These are phyloP conservation scores for Diaporthe sp. DNA, from an alignment of 2,329 filamentous ascomycete species.

Conservation along the genomic window DNA sequence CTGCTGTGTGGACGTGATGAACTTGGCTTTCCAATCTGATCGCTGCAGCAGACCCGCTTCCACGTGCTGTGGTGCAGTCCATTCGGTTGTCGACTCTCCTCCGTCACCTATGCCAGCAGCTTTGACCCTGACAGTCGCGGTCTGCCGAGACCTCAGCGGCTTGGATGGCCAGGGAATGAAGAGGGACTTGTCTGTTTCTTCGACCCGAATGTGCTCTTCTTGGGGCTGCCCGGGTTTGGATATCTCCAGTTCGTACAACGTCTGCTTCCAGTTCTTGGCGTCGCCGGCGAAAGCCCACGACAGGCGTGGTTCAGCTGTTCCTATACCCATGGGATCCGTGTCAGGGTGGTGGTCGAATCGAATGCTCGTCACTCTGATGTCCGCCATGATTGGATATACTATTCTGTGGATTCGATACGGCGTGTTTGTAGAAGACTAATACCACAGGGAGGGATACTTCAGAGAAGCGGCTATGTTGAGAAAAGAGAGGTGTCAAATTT, in stretches of 20 bases:
- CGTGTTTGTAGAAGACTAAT: too few relatives aligned
- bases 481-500: background rate
- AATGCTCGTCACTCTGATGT: background rate
- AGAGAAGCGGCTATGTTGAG: background rate
- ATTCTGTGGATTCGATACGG: too few relatives aligned
- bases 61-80: conserved; percentile 26
- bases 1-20: conserved; percentile 33
- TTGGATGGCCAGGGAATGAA: conserved; percentile 29
- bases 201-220: background rate
- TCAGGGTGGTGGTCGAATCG: conserved; percentile 39
- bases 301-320: conserved; percentile 27
- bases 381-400: background rate
- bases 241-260: conserved; percentile 29
- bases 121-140: conserved; percentile 18
- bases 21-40: conserved; percentile 38
- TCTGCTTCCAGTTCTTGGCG: conserved; percentile 33
- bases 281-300: conserved; percentile 34
- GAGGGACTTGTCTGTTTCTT: conserved; percentile 6
- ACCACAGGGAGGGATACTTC: too few relatives aligned
- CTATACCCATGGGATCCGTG: conserved; percentile 33
- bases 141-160: conserved; percentile 29
- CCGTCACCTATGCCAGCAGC: background rate
- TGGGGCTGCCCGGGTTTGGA: background rate
- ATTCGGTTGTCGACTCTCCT: background rate
- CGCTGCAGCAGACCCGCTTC: conserved; percentile 33